phyloP scores from a whole-genome alignment of 495 filamentous ascomycete genomes.

The Neurospora terricola region DNA sequence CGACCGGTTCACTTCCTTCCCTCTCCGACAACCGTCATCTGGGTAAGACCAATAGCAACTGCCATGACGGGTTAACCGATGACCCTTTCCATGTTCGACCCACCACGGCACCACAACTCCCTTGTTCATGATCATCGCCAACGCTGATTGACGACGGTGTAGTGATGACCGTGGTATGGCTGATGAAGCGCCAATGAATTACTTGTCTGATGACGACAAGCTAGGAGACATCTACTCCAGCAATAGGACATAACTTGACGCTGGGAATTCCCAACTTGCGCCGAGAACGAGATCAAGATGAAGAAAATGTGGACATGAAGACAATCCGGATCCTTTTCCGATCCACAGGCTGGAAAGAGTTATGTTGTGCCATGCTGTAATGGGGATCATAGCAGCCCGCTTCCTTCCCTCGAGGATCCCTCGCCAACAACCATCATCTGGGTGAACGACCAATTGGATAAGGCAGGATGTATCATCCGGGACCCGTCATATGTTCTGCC shows the following conservation, averaged over 20 bases:
- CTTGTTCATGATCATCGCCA: background rate
- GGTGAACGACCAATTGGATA: no score
- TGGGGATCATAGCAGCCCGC: background rate
- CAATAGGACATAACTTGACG: background rate
- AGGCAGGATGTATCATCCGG: no score
- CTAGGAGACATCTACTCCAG: background rate
- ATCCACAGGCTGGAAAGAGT: background rate
- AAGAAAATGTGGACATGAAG: background rate
- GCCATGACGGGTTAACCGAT: background rate
- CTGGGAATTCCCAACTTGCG: background rate
- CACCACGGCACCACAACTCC: background rate
- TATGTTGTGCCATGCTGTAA: background rate
- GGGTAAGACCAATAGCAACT: background rate
- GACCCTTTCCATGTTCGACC: background rate
- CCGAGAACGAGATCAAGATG: background rate
- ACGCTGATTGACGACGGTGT: background rate
- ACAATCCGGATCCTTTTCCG: background rate
- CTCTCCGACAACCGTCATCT: background rate
- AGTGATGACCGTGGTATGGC: background rate
- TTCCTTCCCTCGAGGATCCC: background rate
- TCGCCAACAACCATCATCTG: no score
- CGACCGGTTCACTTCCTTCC: background rate
- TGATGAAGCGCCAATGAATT: background rate
- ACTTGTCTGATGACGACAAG: no score
- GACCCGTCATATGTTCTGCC: no score